These are phyloP conservation scores for Santalum album DNA, from an alignment of 164 flowering plant genomes.

Conservation along the genomic window DNA sequence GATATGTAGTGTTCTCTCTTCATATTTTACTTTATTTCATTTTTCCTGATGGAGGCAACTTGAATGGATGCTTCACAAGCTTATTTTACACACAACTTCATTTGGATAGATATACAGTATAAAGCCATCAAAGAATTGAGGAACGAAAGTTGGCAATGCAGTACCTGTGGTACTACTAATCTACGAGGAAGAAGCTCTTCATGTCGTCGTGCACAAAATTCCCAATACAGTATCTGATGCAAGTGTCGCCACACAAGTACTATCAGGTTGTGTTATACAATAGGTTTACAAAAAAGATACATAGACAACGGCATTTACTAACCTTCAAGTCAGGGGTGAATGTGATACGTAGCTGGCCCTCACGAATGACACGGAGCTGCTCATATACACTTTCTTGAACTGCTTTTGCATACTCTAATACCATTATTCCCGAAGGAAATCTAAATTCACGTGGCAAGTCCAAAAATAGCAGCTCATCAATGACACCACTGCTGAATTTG, in stretches of 20 bases:
- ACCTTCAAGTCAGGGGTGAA: constrained; percentile 21
- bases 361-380: constrained; percentile 16
- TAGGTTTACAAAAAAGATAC: no score
- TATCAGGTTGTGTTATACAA: no score
- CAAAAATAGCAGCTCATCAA: constrained; percentile 15
- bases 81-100: no score
- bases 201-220: constrained; percentile 88
- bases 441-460: constrained; percentile 13
- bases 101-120: no score
- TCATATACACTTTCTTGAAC: constrained; percentile 18
- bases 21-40: no score
- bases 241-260: background rate
- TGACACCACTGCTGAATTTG: constrained; percentile 20
- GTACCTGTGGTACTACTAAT: constrained; percentile 85
- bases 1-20: no score
- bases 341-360: constrained; percentile 18
- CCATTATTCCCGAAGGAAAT: constrained; percentile 9
- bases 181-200: constrained; percentile 94
- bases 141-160: background rate
- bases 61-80: no score
- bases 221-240: constrained; percentile 84
- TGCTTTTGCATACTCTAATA: constrained; percentile 15
- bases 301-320: no score
- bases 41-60: no score
- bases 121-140: no score